Conservation (phyloP, 768 basidiomycete species). For the Grammothele lineata region DNA sequence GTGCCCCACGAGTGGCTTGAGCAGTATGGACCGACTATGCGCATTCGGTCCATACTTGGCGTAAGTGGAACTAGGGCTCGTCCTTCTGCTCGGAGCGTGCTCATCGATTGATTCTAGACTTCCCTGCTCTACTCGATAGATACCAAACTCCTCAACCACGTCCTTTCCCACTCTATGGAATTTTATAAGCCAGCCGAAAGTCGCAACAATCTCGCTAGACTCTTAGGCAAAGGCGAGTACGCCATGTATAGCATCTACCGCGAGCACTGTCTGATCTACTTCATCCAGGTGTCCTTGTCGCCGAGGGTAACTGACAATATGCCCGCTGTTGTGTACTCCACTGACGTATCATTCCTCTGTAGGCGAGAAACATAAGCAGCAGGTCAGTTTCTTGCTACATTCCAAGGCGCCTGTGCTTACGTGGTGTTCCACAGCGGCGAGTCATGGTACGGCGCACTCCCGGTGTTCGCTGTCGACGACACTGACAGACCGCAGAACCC, state of each 20-base stretch:
- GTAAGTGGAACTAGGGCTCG: no score
- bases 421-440: slow-evolving; percentile 2
- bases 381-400: slow-evolving; percentile 20
- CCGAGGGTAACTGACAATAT: background rate
- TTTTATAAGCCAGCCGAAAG: slow-evolving; percentile 51
- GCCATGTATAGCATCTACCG: no score
- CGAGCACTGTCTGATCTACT: no score
- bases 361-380: slow-evolving; percentile 34
- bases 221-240: slow-evolving; percentile 37
- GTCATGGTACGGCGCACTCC: slow-evolving; percentile 23
- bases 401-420: slow-evolving; percentile 10
- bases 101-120: no score
- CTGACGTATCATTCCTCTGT: background rate
- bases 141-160: slow-evolving; percentile 39
- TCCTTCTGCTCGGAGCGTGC: no score
- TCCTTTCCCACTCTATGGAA: slow-evolving; percentile 49
- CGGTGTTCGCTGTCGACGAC: background rate
- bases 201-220: slow-evolving; percentile 31
- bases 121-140: no score
- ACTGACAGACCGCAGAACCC: slow-evolving; percentile 41
- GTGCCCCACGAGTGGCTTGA: slow-evolving; percentile 36
- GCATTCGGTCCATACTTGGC: no score
- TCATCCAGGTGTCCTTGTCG: slow-evolving; percentile 3
- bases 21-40: slow-evolving; percentile 35
- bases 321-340: background rate